Conservation (phyloP, 108 stramenopile species). For the Cyclotella atomus region DNA sequence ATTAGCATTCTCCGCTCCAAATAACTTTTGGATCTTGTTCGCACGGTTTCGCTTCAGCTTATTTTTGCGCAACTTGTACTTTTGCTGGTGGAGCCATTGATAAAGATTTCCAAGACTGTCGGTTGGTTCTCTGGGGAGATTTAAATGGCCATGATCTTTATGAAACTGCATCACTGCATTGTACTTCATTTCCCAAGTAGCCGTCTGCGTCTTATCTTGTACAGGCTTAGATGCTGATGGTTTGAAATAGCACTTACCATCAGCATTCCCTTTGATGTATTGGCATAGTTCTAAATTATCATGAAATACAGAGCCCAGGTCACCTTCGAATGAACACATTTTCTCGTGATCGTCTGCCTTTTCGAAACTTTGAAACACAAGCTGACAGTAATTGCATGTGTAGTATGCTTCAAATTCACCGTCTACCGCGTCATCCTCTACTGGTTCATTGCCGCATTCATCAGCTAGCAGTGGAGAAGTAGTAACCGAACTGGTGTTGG, state of each 20-base stretch:
- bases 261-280: not conserved
- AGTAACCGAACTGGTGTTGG: too few species aligned
- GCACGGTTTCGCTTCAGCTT: not conserved
- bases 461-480: not conserved
- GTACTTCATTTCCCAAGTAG: constrained; percentile 9
- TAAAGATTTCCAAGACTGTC: not conserved
- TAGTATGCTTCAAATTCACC: not conserved
- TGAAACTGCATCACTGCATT: not conserved
- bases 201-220: not conserved
- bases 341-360: not conserved
- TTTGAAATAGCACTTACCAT: constrained; percentile 3
- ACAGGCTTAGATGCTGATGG: not conserved
- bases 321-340: not conserved
- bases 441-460: not conserved
- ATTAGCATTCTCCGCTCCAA: not conserved
- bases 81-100: constrained; percentile 1
- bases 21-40: not conserved
- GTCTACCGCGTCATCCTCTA: not conserved
- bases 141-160: not conserved
- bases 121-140: constrained; percentile 1
- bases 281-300: not conserved
- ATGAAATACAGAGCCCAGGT: not conserved
- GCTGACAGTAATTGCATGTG: constrained; percentile 4
- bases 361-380: constrained; percentile 4
- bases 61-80: not conserved